Percentiles rank a stretch among this genome's conserved stretches.
These are phyloP conservation scores for Psophocarpus tetragonolobus DNA, from an alignment of 306 rosid genomes.

Conservation along the genomic window DNA sequence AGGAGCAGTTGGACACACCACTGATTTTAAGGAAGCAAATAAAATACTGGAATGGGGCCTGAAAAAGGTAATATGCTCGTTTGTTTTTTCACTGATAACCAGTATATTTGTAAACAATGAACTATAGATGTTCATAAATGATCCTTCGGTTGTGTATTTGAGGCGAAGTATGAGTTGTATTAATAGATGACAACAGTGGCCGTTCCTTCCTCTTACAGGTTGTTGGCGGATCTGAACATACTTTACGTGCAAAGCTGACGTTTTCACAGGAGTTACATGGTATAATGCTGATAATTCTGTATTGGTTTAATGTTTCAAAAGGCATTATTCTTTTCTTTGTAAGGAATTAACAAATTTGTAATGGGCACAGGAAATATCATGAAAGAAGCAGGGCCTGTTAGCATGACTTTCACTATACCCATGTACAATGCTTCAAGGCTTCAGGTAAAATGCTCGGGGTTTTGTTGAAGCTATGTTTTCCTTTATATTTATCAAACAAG, in stretches of 20 bases:
- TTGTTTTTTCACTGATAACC: background rate
- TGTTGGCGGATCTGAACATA: conserved; percentile 95
- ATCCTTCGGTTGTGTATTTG: conserved; percentile 23
- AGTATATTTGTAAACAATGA: conserved; percentile 5
- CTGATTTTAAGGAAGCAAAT: conserved; percentile 83
- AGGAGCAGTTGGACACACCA: conserved; percentile 81
- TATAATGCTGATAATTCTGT: conserved; percentile 32
- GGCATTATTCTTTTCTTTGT: background rate
- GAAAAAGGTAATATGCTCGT: conserved; percentile 60
- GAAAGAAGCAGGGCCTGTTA: conserved; percentile 95
- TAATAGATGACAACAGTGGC: conserved; percentile 23
- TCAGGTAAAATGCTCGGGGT: conserved; percentile 52
- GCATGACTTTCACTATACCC: conserved; percentile 95
- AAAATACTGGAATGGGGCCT: conserved; percentile 89
- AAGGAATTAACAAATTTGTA: conserved; percentile 15
- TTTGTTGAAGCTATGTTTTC: conserved; percentile 23
- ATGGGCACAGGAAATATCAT: conserved; percentile 68
- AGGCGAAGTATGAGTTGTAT: background rate
- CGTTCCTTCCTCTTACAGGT: conserved; percentile 53
- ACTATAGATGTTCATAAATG: conserved; percentile 19
- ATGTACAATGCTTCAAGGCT: conserved; percentile 87
- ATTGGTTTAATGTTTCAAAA: background rate
- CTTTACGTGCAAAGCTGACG: conserved; percentile 79
- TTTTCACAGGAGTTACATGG: conserved; percentile 87
- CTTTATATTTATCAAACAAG: conserved; percentile 13